These are phyloP conservation scores for Ceratobasidium sp. DNA, from an alignment of 1,284 basidiomycete genomes.

Conservation along the genomic window DNA sequence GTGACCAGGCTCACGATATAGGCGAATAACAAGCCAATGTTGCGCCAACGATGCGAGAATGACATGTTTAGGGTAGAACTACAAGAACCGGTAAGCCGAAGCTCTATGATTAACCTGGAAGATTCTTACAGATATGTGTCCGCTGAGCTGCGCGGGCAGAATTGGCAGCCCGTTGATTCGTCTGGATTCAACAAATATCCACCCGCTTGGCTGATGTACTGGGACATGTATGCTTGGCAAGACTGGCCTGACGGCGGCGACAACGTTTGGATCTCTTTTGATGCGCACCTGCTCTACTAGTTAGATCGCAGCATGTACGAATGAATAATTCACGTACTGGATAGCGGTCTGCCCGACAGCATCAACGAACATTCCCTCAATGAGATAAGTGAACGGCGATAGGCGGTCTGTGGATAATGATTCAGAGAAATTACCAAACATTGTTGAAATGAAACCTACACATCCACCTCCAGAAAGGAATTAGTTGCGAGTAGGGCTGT, in stretches of 20 bases:
- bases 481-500: slow-evolving; percentile 70
- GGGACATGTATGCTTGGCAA: slow-evolving; percentile 73
- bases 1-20: slow-evolving; percentile 52
- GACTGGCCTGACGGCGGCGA: slow-evolving; percentile 79
- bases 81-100: background rate
- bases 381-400: slow-evolving; percentile 78
- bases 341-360: slow-evolving; percentile 50
- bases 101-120: background rate
- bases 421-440: background rate
- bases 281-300: slow-evolving; percentile 61
- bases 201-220: slow-evolving; percentile 69
- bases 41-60: slow-evolving; percentile 75
- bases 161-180: slow-evolving; percentile 69
- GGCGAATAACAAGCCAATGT: slow-evolving; percentile 75
- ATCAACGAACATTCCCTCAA: slow-evolving; percentile 67
- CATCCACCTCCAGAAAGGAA: slow-evolving; percentile 85
- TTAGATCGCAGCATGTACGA: slow-evolving; percentile 54
- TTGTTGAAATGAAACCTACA: slow-evolving; percentile 50
- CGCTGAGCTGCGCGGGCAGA: slow-evolving; percentile 63
- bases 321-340: slow-evolving; percentile 5
- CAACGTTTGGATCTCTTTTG: slow-evolving; percentile 75
- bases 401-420: slow-evolving; percentile 59
- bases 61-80: slow-evolving; percentile 78
- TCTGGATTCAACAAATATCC: slow-evolving; percentile 84
- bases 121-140: slow-evolving; percentile 54